Evolutionary conservation across 805 yeast genomes (phyloP), one percentile per base, ranked within the genome.

Genomic region (Teunomyces tritomae): DNA sequence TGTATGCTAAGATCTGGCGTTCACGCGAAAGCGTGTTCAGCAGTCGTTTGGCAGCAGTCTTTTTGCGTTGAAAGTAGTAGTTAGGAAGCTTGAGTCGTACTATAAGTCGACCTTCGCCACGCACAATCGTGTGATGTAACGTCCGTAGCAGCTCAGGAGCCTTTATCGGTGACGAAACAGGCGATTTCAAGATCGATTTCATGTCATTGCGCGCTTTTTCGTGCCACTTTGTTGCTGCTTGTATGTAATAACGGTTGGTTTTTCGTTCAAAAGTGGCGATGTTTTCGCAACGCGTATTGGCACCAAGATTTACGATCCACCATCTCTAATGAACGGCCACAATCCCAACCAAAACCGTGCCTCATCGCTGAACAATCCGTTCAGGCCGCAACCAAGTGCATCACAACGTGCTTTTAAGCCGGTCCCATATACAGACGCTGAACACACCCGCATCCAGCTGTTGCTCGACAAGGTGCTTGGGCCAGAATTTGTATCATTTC

Each of bases 401-500:
- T 45, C 49, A 4, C 48, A 49, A 17, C 43, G 55, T 27, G 45
- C 29, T n/a, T 53, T 53, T 49, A 35, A 45, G 39, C 62, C 68
- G 6, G 55, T 58, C 8, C 62, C 67, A 6, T 73, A 68, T 55
- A 56, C 65, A 1, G 53, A 49, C 3, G 69, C 64, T 30, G 77
- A 73, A 45, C 57, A 61, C n/a, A 49, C 53, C n/a, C 53, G 64
- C 10, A 73, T 73, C 30, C 73, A 70, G 53, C 50, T 45, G 24
- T 53, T 61, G 17, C 56, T 73, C 8, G 65, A 70, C 50, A 66
- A 65, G 46, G 72, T 70, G 0, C 56, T 87, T 13, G 94, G 94
- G 0, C 92, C 94, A 0, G 94, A 87, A 57, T 87, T 79, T 56
- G 84, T 87, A 17, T 83, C 90, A 26, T 81, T 80, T 35, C 71